phyloP scores from a whole-genome alignment of 83 land plant genomes.

The Picea abies region DNA sequence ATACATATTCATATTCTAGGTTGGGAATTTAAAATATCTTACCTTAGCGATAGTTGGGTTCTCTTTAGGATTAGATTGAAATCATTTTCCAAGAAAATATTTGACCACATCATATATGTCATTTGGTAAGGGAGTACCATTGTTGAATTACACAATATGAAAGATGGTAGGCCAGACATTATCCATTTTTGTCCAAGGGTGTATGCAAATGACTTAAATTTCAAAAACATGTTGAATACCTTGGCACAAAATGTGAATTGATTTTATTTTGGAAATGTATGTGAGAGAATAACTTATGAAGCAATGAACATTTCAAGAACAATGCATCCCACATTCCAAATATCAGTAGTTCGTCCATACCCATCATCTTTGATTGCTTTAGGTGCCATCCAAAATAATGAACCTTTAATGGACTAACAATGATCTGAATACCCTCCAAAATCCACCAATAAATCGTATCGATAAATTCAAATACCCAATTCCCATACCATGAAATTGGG shows the following conservation, averaged over 20 bases:
- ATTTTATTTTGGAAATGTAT: neutral
- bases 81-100: constrained; percentile 33
- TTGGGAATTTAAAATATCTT: neutral
- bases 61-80: constrained; percentile 25
- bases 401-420: neutral
- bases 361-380: constrained; percentile 46
- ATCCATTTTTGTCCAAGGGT: constrained; percentile 51
- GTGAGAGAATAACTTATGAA: constrained; percentile 17
- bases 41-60: constrained; percentile 40
- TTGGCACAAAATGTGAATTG: neutral
- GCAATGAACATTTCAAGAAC: constrained; percentile 48
- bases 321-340: constrained; percentile 53
- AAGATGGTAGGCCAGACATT: constrained; percentile 40
- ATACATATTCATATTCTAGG: too few species aligned
- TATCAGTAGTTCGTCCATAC: constrained; percentile 36
- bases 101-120: constrained; percentile 19
- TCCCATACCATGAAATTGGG: too few species aligned
- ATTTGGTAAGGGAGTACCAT: constrained; percentile 46
- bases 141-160: constrained; percentile 46
- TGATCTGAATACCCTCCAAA: neutral
- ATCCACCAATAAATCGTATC: too few species aligned
- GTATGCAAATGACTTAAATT: constrained; percentile 12
- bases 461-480: too few species aligned
- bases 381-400: constrained; percentile 36
- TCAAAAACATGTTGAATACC: neutral